These are phyloP conservation scores for Wickerhamiella australiensis DNA, from an alignment of 805 yeast species.

Conservation along the genomic window DNA sequence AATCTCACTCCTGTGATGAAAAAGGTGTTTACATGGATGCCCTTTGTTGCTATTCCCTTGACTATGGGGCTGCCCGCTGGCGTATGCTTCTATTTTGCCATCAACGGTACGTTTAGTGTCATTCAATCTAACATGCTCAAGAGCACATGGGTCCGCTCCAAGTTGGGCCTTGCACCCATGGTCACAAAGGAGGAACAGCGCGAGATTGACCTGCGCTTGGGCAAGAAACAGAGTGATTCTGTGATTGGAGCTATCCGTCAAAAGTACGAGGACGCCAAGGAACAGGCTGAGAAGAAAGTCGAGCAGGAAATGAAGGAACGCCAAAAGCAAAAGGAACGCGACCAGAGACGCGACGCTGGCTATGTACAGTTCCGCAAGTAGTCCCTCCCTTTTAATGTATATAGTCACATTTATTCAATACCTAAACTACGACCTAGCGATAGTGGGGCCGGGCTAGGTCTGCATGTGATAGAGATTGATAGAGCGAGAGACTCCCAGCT, in stretches of 20 bases:
- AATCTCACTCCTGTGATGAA: conserved; percentile 52
- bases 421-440: background rate
- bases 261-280: conserved; percentile 26
- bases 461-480: no score
- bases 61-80: conserved; percentile 81
- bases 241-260: conserved; percentile 22
- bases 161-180: conserved; percentile 48
- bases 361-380: conserved; percentile 19
- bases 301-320: conserved; percentile 24
- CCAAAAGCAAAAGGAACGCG: conserved; percentile 18
- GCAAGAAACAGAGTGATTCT: conserved; percentile 22
- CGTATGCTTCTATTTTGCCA: conserved; percentile 72
- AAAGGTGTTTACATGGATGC: conserved; percentile 58
- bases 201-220: conserved; percentile 22
- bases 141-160: conserved; percentile 43
- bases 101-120: conserved; percentile 64
- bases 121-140: conserved; percentile 59
- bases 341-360: conserved; percentile 17
- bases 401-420: background rate
- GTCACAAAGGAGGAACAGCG: conserved; percentile 38
- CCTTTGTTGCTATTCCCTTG: conserved; percentile 73
- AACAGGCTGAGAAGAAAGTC: conserved; percentile 27
- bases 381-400: background rate
- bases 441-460: background rate
- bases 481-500: background rate